Evolutionary conservation across 139 green algal genomes (phyloP).

Genomic region (Chlamydomonas incerta): DNA sequence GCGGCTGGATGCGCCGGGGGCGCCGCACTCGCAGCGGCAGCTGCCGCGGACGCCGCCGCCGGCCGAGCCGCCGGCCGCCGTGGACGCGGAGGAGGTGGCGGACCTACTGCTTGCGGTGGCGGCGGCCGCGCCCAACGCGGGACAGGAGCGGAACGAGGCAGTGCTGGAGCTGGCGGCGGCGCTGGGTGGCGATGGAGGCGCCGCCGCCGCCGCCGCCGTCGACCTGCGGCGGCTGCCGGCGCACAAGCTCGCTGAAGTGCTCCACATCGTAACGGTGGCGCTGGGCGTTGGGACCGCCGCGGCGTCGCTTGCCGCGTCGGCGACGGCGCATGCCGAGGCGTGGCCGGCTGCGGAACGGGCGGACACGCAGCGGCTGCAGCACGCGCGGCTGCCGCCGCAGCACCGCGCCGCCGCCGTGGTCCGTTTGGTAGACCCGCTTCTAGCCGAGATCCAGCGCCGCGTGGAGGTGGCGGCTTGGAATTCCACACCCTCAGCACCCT

Average conservation of each 20-base stretch:
- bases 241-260: neutral
- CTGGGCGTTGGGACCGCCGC: neutral
- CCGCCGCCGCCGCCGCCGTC: neutral
- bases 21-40: neutral
- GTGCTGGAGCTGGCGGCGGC: constrained; percentile 23
- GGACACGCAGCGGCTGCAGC: too few species aligned
- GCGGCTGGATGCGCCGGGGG: neutral
- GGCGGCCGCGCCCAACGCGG: neutral
- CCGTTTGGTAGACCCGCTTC: too few species aligned
- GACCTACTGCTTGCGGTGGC: constrained; percentile 31
- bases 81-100: neutral
- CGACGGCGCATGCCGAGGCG: neutral
- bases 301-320: neutral
- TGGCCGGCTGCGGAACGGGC: too few species aligned
- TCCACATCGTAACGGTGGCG: neutral
- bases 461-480: too few species aligned
- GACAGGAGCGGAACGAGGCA: neutral
- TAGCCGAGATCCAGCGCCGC: too few species aligned
- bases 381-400: too few species aligned
- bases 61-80: neutral
- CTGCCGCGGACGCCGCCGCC: too few species aligned
- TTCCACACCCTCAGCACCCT: too few species aligned
- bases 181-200: neutral
- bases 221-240: neutral
- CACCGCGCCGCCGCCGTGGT: too few species aligned